Evolutionary conservation across 345 rosid genomes (phyloP).

Genomic region (Populus euphratica): DNA sequence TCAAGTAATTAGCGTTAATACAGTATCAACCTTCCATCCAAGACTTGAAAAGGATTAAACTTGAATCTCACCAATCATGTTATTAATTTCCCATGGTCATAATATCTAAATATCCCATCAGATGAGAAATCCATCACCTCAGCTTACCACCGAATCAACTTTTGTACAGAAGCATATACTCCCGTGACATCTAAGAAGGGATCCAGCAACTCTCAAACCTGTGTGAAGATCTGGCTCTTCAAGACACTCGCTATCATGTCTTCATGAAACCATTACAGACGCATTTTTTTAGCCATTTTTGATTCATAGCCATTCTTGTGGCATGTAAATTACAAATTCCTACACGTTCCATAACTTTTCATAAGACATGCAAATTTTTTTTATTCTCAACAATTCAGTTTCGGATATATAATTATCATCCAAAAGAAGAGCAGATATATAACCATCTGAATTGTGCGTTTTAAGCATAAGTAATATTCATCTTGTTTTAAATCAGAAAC

Average conservation of each 20-base stretch:
- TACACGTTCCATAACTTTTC: background rate
- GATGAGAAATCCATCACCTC: background rate
- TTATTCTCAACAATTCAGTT: background rate
- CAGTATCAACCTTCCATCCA: background rate
- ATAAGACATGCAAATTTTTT: background rate
- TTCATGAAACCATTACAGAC: too few relatives aligned
- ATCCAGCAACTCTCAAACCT: background rate
- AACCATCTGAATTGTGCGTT: background rate
- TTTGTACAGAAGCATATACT: background rate
- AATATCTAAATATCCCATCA: background rate
- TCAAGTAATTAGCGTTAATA: too few relatives aligned
- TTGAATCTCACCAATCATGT: background rate
- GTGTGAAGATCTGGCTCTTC: background rate
- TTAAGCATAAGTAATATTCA: background rate
- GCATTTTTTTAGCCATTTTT: background rate
- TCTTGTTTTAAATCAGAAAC: background rate
- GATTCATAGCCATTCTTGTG: background rate
- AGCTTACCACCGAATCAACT: background rate
- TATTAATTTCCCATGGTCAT: background rate
- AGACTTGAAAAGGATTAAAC: background rate
- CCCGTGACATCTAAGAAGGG: background rate
- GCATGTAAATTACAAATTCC: background rate
- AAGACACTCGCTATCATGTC: too few relatives aligned
- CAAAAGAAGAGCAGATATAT: background rate
- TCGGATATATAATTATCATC: background rate